phyloP scores from a whole-genome alignment of 2,329 filamentous ascomycete species.

The Blastomyces gilchristii region DNA sequence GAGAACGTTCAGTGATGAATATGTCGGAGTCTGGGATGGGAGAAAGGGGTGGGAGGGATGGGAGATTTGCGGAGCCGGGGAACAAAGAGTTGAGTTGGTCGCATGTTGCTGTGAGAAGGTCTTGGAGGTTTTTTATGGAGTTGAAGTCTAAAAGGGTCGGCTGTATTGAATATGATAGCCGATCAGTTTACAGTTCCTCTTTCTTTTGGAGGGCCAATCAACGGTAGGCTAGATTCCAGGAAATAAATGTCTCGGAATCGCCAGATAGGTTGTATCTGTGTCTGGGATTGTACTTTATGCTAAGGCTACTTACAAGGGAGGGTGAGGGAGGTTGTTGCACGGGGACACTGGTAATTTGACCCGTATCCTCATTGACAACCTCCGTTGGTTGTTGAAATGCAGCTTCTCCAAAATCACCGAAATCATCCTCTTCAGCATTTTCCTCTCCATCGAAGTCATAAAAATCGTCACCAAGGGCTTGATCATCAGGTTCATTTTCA shows the following conservation, averaged over 20 bases:
- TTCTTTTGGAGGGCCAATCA: not conserved
- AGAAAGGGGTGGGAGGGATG: slow-evolving; percentile 28
- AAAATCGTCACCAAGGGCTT: slow-evolving; percentile 55
- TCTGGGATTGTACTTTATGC: slow-evolving; percentile 12
- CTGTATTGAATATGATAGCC: slow-evolving; percentile 17
- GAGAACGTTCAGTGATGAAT: slow-evolving; percentile 75
- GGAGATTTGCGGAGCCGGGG: slow-evolving; percentile 30
- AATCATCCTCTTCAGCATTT: slow-evolving; percentile 43
- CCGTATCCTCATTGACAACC: slow-evolving; percentile 21
- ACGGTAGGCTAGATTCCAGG: slow-evolving; percentile 16
- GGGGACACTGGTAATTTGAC: slow-evolving; percentile 14
- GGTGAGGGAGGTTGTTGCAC: slow-evolving; percentile 26
- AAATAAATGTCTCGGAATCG: slow-evolving; percentile 10
- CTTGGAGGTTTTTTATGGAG: slow-evolving; percentile 38
- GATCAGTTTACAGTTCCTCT: slow-evolving; percentile 16
- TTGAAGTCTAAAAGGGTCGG: slow-evolving; percentile 43
- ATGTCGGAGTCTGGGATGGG: slow-evolving; percentile 43
- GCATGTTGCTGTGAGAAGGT: slow-evolving; percentile 31
- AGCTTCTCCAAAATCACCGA: slow-evolving; percentile 57
- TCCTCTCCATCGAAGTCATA: slow-evolving; percentile 45
- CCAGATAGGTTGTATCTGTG: slow-evolving; percentile 5
- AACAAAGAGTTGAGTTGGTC: slow-evolving; percentile 37
- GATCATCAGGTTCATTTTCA: slow-evolving; percentile 36
- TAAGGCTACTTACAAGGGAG: slow-evolving; percentile 36
- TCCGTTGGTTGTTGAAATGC: slow-evolving; percentile 48